Evolutionary conservation across 371 early-diverging fungal genomes (phyloP).

Genomic region (Coemansia sp.): DNA sequence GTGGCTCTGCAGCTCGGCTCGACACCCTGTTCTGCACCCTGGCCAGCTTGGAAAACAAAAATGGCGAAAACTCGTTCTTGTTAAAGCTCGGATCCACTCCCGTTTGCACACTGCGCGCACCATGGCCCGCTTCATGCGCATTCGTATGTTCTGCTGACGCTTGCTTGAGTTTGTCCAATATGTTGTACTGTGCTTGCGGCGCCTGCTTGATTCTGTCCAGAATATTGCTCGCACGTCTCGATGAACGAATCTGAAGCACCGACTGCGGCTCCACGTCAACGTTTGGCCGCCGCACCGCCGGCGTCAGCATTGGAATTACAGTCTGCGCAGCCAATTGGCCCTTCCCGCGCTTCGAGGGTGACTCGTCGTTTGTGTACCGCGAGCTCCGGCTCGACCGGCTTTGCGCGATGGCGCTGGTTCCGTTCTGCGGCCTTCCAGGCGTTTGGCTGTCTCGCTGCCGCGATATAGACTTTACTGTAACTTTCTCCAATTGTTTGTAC

Average conservation of each 20-base stretch:
- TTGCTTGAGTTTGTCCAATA: too few species aligned
- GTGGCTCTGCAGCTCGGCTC: constrained; percentile 7
- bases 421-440: constrained; percentile 17
- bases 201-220: constrained; percentile 24
- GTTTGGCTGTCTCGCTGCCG: constrained; percentile 44
- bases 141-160: too few species aligned
- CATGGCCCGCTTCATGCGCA: too few species aligned
- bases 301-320: constrained; percentile 12
- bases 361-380: constrained; percentile 17
- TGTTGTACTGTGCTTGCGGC: neutral
- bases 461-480: constrained; percentile 39
- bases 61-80: constrained; percentile 28
- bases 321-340: neutral
- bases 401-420: neutral
- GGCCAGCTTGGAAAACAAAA: constrained; percentile 18
- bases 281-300: constrained; percentile 4
- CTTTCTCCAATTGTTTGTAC: constrained; percentile 30
- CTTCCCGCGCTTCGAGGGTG: constrained; percentile 38
- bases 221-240: constrained; percentile 22
- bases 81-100: constrained; percentile 14
- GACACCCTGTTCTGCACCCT: neutral
- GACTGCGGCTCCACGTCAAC: constrained; percentile 5
- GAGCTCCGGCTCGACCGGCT: neutral
- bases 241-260: constrained; percentile 27
- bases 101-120: constrained; percentile 1